Base-by-base conservation (phyloP, 306 rosid species). In the Cicer arietinum region DNA sequence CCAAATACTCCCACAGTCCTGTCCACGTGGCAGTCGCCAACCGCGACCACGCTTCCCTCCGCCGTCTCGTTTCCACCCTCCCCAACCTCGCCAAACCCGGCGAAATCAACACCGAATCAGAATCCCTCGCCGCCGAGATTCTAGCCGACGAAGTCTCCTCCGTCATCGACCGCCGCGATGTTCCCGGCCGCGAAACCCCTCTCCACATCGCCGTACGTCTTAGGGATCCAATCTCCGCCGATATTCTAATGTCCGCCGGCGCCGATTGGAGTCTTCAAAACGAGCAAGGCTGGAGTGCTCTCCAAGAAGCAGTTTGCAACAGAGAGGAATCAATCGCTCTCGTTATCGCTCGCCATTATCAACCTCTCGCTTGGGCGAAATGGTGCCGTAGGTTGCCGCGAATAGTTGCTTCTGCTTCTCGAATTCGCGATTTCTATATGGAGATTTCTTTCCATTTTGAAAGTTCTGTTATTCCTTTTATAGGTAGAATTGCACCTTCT, bases 361-460 rank as follows among this genome's bases (percentile, higher is more conserved):
- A 94, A 47, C 96, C 97, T 37, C 90, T 94, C 10, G 97, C 99
- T 50, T 94, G 99, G 99, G 96, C 99, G 35, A 94, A 94, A 86
- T 92, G 99, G 99, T 89, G 97, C 77, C 92, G 99, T 0, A 88
- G 99, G 69, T 90, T 94, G 69, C 99, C 99, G 9, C 90, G 99
- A 1, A 88, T 94, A 45, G 85, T 91, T 16, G 99, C 95, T 50
- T 92, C 99, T 3, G 85, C 97, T 1, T 47, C 90, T 1, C 88
- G 97, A 1, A 94, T 94, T 76, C 97, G 96, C 45, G 99, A 94
- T 75, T 94, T 94, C 72, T 94, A 94, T 63, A 94, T 92, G 99
- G 99, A 94, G 84, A 94, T 94, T 61, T 89, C 92, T 54, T 94
- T 94, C 74, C 99, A 92, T 77, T 94, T 94, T 57, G 99, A 94